Conservation (phyloP, 1,139 yeast genomes). For the Suhomyces kunorum region DNA sequence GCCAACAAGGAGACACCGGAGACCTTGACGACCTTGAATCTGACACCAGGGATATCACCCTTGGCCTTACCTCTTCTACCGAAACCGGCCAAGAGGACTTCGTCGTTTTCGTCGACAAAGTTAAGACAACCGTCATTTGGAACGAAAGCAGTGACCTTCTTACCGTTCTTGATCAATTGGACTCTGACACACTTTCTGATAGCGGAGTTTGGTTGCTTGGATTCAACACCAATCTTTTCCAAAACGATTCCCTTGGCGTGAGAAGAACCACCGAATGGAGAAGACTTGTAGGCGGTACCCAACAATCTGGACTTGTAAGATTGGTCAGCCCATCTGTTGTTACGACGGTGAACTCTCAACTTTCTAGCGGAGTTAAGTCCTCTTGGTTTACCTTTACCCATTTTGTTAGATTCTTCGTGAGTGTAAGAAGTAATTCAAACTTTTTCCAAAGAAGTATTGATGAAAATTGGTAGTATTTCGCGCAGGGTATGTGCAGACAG, state of each 20-base stretch:
- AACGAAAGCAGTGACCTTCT: constrained; percentile 99
- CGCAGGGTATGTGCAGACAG: constrained; percentile 7
- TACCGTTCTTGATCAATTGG: constrained; percentile 99
- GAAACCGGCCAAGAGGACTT: constrained; percentile 99
- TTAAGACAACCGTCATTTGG: constrained; percentile 99
- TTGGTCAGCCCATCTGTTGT: constrained; percentile 99
- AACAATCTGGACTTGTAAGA: constrained; percentile 97
- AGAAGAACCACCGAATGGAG: constrained; percentile 99
- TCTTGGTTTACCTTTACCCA: constrained; percentile 96
- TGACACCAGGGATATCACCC: constrained; percentile 99
- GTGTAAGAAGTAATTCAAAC: constrained; percentile 13
- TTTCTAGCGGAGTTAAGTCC: constrained; percentile 99
- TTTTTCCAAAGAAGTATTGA: constrained; percentile 11
- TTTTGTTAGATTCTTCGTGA: constrained; percentile 25
- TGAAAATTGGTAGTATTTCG: constrained; percentile 14
- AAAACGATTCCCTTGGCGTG: constrained; percentile 99
- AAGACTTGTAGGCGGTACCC: constrained; percentile 99
- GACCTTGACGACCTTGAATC: constrained; percentile 99
- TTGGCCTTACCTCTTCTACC: constrained; percentile 99
- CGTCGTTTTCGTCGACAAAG: constrained; percentile 99
- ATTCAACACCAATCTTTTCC: constrained; percentile 99
- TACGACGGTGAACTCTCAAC: constrained; percentile 99
- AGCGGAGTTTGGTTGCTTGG: constrained; percentile 99
- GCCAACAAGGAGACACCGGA: constrained; percentile 99
- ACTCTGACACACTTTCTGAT: constrained; percentile 99